phyloP scores from a whole-genome alignment of 1,284 basidiomycete species.

The Sphaerobolus stellatus region DNA sequence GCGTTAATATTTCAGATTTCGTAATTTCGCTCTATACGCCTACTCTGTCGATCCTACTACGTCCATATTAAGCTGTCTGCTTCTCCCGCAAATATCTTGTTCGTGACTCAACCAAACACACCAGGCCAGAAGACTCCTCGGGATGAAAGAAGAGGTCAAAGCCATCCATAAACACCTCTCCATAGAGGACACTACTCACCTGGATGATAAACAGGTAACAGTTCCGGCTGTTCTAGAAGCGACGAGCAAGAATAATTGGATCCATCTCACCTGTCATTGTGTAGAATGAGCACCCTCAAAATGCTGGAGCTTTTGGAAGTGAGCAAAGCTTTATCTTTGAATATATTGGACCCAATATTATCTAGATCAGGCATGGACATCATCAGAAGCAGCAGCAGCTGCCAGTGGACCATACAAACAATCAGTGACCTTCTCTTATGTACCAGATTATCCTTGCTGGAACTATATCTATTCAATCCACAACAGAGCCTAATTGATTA shows the following conservation, averaged over 20 bases:
- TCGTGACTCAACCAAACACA: not conserved
- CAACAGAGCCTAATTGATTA: no score
- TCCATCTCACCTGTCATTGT: constrained; percentile 23
- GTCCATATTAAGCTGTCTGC: not conserved
- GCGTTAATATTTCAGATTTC: constrained; percentile 15
- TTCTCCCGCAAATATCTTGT: not conserved
- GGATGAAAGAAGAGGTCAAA: not conserved
- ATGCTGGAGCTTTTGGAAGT: constrained; percentile 31
- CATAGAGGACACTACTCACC: not conserved
- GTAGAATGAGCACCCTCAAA: constrained; percentile 65
- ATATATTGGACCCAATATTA: constrained; percentile 13
- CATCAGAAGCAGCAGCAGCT: constrained; percentile 17
- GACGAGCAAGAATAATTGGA: constrained; percentile 11
- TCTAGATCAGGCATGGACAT: constrained; percentile 46
- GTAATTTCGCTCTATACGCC: constrained; percentile 27
- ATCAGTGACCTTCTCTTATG: constrained; percentile 43
- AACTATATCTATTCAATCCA: no score
- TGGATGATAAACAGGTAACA: not conserved
- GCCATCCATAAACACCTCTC: not conserved
- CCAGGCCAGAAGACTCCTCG: not conserved
- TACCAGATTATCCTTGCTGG: constrained; percentile 17
- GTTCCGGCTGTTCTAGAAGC: not conserved
- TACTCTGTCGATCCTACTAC: constrained; percentile 19
- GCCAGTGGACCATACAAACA: constrained; percentile 22
- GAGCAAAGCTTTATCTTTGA: constrained; percentile 13